phyloP scores from a whole-genome alignment of 495 filamentous ascomycete species.

The Daldinia caldariorum region DNA sequence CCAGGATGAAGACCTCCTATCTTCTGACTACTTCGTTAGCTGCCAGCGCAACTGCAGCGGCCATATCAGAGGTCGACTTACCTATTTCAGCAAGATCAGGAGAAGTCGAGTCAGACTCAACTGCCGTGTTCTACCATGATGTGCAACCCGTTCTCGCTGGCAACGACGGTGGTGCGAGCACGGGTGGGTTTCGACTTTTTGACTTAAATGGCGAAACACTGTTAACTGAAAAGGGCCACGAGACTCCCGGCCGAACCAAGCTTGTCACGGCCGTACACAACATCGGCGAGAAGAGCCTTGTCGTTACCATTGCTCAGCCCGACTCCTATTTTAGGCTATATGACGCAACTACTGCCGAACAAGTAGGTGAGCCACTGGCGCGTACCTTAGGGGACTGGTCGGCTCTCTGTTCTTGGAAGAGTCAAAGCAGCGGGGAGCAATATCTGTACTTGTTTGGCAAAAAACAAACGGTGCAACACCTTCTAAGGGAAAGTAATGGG shows the following conservation, averaged over 20 bases:
- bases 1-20: conserved; percentile 12
- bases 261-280: conserved; percentile 44
- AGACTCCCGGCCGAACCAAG: conserved; percentile 48
- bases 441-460: conserved; percentile 51
- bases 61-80: conserved; percentile 29
- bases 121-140: conserved; percentile 31
- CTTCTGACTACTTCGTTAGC: conserved; percentile 23
- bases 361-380: conserved; percentile 36
- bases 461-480: conserved; percentile 34
- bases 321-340: conserved; percentile 50
- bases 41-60: neutral
- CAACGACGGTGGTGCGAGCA: conserved; percentile 47
- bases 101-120: conserved; percentile 38
- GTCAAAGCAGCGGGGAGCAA: conserved; percentile 42
- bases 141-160: conserved; percentile 42
- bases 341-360: conserved; percentile 25
- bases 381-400: conserved; percentile 49
- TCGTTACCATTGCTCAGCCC: conserved; percentile 47
- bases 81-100: conserved; percentile 34
- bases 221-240: conserved; percentile 38
- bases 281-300: conserved; percentile 38
- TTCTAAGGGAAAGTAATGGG: conserved; percentile 27
- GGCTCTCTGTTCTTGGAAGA: conserved; percentile 48
- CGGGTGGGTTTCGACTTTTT: conserved; percentile 45
- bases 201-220: conserved; percentile 26